Conservation (phyloP, 2,329 filamentous ascomycete species). For the Ceratocystis diversiconidia region DNA sequence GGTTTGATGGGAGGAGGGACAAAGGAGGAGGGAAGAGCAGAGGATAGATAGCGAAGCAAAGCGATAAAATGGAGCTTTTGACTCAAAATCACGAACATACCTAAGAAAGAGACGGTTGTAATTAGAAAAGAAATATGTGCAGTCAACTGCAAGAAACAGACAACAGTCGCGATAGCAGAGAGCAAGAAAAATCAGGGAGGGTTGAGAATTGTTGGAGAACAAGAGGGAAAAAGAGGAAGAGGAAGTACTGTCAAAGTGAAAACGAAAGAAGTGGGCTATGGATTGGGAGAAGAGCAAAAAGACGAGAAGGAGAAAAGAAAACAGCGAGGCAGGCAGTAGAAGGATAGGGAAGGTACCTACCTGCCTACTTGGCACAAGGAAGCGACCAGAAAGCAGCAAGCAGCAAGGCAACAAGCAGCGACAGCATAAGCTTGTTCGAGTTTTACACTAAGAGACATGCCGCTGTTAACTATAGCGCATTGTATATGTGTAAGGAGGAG, state of each 20-base stretch:
- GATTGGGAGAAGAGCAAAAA: constrained; percentile 10
- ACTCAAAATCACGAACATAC: constrained; percentile 5
- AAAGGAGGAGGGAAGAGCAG: not conserved
- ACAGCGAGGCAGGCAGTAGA: constrained; percentile 6
- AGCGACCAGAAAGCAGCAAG: not conserved
- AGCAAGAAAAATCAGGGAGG: constrained; percentile 8
- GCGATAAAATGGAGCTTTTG: not conserved
- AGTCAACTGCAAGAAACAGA: constrained; percentile 17
- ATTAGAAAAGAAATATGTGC: constrained; percentile 18
- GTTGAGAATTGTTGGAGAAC: constrained; percentile 1
- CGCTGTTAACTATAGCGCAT: not conserved
- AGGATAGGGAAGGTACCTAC: not conserved
- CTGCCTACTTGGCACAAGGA: not conserved
- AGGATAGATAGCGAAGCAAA: not conserved
- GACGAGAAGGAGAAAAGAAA: constrained; percentile 1
- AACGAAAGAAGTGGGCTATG: constrained; percentile 11
- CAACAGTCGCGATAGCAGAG: constrained; percentile 12
- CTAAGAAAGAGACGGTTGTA: constrained; percentile 14
- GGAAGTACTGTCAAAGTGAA: not conserved
- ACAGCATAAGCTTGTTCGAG: constrained; percentile 4
- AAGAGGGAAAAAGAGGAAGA: constrained; percentile 9
- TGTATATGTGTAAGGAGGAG: not conserved
- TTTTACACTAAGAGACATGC: not conserved
- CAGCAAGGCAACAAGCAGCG: not conserved
- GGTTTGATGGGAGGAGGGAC: not conserved